Percentiles rank a stretch among this genome's conserved stretches.
Evolutionary conservation across 2,329 filamentous ascomycete genomes (phyloP).

Genomic region (Diaporthe ampelina): DNA sequence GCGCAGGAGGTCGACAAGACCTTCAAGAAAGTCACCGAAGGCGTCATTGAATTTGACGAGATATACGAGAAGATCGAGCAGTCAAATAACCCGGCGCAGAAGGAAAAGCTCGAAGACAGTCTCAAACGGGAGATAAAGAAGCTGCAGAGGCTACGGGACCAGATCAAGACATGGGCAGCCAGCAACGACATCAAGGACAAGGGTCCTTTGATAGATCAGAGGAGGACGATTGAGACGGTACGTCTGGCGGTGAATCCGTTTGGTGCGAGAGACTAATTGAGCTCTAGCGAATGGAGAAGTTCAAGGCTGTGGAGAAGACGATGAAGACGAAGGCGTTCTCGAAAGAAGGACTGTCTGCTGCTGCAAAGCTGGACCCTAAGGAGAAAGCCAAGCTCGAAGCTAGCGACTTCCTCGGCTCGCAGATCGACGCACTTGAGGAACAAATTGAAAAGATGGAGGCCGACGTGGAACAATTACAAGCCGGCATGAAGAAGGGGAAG

Average conservation of each 20-base stretch:
- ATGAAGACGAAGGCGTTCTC: constrained; percentile 99
- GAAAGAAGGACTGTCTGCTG: constrained; percentile 94
- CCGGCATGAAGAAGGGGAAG: constrained; percentile 95
- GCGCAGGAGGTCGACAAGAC: constrained; percentile 99
- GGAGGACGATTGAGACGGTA: constrained; percentile 98
- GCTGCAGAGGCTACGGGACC: constrained; percentile 94
- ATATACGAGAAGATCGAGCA: constrained; percentile 99
- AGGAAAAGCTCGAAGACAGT: constrained; percentile 98
- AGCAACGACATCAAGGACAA: constrained; percentile 99
- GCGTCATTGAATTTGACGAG: constrained; percentile 89
- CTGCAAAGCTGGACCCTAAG: constrained; percentile 95
- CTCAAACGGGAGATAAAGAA: constrained; percentile 99
- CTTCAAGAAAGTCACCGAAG: constrained; percentile 98
- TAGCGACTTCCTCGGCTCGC: constrained; percentile 85
- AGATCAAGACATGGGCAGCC: constrained; percentile 99
- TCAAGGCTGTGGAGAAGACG: constrained; percentile 99
- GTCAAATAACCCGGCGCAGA: constrained; percentile 92
- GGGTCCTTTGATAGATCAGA: constrained; percentile 90
- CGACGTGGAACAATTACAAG: constrained; percentile 87
- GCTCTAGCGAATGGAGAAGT: constrained; percentile 95
- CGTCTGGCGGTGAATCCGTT: constrained; percentile 51
- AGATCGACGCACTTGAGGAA: constrained; percentile 93
- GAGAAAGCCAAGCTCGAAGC: constrained; percentile 94
- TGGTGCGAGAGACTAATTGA: constrained; percentile 33
- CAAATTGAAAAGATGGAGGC: constrained; percentile 95